Conservation (phyloP, 805 yeast genomes). For the Schizosaccharomyces cryophilus region DNA sequence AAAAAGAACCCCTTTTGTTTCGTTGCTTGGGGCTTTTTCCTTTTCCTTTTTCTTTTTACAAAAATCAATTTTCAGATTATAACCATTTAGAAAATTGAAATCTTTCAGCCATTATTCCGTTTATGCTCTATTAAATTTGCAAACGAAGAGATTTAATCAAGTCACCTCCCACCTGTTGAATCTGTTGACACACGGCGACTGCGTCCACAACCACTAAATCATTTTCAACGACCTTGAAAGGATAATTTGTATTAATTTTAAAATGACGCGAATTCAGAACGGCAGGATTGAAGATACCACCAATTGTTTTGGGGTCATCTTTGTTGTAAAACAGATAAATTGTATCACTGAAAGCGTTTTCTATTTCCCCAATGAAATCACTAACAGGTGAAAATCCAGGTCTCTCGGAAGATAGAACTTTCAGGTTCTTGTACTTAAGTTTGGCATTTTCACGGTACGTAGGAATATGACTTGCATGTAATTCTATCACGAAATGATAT, state of each 20-base stretch:
- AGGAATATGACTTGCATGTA: constrained; percentile 20
- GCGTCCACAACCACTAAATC: constrained; percentile 15
- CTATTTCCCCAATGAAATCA: constrained; percentile 31
- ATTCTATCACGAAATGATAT: constrained; percentile 51
- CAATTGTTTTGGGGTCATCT: constrained; percentile 35
- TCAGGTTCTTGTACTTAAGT: constrained; percentile 20
- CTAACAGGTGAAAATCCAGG: background rate
- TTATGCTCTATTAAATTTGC: background rate
- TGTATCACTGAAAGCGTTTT: constrained; percentile 36
- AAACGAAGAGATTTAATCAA: constrained; percentile 9
- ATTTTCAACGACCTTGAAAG: constrained; percentile 19
- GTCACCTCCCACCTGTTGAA: constrained; percentile 21
- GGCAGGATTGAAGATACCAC: constrained; percentile 62
- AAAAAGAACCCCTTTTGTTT: too few species aligned
- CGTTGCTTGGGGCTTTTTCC: too few species aligned
- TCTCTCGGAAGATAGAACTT: constrained; percentile 31
- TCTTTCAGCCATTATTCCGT: background rate
- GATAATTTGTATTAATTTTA: constrained; percentile 55
- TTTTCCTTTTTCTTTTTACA: too few species aligned
- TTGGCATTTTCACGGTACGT: constrained; percentile 13
- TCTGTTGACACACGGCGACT: constrained; percentile 34
- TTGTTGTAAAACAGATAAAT: constrained; percentile 42
- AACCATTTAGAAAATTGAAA: background rate
- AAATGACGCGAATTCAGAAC: constrained; percentile 37
- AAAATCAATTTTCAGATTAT: too few species aligned